phyloP scores from a whole-genome alignment of 177 flowering plant genomes.

The Vitis hybrid region DNA sequence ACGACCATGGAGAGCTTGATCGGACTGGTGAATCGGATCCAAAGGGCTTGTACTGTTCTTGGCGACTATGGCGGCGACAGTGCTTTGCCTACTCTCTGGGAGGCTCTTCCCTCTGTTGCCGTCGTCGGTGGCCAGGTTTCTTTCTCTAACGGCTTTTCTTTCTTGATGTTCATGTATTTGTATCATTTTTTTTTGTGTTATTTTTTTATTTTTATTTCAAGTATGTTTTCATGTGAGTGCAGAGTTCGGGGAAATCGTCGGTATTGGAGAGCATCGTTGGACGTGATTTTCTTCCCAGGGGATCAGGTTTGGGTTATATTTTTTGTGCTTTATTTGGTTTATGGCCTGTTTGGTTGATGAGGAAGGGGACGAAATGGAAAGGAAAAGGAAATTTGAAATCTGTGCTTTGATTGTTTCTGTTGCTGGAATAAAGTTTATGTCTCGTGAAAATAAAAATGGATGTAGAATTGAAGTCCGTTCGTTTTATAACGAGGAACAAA shows the following conservation, averaged over 20 bases:
- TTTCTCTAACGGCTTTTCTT: background rate
- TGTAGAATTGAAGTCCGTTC: too few species aligned
- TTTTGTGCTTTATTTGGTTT: background rate
- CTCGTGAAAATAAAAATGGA: too few species aligned
- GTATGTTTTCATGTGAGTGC: conserved; percentile 6
- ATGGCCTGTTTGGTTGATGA: background rate
- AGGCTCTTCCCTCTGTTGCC: conserved; percentile 58
- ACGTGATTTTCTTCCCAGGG: conserved; percentile 75
- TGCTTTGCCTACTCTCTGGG: conserved; percentile 59
- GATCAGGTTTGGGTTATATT: conserved; percentile 48
- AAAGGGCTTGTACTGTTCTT: conserved; percentile 58
- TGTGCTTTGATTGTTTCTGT: background rate
- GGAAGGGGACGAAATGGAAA: background rate
- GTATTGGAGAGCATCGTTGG: conserved; percentile 79
- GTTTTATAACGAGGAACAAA: too few species aligned
- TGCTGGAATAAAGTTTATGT: background rate
- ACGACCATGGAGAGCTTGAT: conserved; percentile 65
- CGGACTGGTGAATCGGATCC: conserved; percentile 51
- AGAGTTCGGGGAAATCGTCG: conserved; percentile 84
- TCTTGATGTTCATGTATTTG: background rate
- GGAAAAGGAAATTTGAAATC: background rate
- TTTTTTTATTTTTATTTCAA: background rate
- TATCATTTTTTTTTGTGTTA: background rate
- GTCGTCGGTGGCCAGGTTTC: conserved; percentile 70
- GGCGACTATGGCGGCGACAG: conserved; percentile 53